These are phyloP conservation scores for Curvularia lunata DNA, from an alignment of 2,329 filamentous ascomycete genomes.

Conservation along the genomic window DNA sequence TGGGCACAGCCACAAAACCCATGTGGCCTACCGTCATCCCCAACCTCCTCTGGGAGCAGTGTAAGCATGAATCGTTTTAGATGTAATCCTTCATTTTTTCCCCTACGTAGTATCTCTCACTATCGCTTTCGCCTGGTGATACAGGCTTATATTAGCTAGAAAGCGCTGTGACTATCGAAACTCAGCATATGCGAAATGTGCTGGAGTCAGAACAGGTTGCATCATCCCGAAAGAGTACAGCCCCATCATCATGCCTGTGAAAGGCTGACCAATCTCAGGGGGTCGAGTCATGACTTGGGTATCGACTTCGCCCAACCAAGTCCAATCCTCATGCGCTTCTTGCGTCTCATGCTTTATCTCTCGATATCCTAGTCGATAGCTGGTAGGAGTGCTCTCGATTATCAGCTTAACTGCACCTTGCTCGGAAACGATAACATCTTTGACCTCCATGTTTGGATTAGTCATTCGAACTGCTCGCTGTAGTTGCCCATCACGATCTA, in stretches of 20 bases:
- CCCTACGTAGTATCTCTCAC: background rate
- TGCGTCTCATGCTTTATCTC: slow-evolving; percentile 6
- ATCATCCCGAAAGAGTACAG: slow-evolving; percentile 54
- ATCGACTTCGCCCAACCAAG: slow-evolving; percentile 29
- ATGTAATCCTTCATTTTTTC: background rate
- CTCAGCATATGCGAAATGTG: slow-evolving; percentile 48
- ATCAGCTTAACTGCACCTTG: slow-evolving; percentile 29
- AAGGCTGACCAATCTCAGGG: slow-evolving; percentile 51
- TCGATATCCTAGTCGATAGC: slow-evolving; percentile 37
- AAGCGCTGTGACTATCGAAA: slow-evolving; percentile 11
- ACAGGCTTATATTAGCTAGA: no score
- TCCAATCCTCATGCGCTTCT: slow-evolving; percentile 7
- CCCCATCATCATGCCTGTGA: slow-evolving; percentile 56
- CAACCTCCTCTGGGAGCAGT: background rate
- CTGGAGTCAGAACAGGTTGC: slow-evolving; percentile 50
- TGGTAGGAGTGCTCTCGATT: slow-evolving; percentile 9
- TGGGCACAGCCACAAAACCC: background rate
- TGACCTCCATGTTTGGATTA: slow-evolving; percentile 15
- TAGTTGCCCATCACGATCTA: background rate
- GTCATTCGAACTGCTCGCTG: slow-evolving; percentile 15
- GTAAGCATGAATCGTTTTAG: background rate
- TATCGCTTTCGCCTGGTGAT: background rate
- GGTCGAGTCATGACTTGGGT: slow-evolving; percentile 45
- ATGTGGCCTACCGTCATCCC: background rate
- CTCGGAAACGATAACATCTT: slow-evolving; percentile 18